Conservation (phyloP, 75 land plant species). For the Pseudotsuga menziesii region DNA sequence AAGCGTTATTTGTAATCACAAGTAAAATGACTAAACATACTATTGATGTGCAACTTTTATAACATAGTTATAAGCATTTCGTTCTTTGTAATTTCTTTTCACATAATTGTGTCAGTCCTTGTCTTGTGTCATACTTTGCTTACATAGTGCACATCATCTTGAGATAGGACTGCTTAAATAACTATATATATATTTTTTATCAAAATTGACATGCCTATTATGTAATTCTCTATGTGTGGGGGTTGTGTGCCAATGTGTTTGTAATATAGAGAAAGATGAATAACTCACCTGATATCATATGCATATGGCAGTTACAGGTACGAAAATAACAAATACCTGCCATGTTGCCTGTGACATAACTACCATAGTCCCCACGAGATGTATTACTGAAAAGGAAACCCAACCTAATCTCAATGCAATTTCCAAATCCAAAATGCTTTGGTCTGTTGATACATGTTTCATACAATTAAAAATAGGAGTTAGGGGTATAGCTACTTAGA, state of each 20-base stretch:
- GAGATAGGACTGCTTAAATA: too few species aligned
- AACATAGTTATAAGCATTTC: too few species aligned
- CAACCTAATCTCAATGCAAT: slow-evolving; percentile 49
- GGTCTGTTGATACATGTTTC: slow-evolving; percentile 82
- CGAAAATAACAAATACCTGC: slow-evolving; percentile 70
- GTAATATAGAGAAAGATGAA: too few species aligned
- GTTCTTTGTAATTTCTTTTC: too few species aligned
- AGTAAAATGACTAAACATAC: background rate
- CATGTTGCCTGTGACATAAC: slow-evolving; percentile 90
- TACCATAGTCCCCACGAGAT: slow-evolving; percentile 62
- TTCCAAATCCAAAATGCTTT: slow-evolving; percentile 72
- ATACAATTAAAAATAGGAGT: background rate
- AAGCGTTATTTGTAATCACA: background rate
- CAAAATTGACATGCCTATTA: too few species aligned
- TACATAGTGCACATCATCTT: too few species aligned
- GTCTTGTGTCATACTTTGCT: too few species aligned
- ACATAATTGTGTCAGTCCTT: too few species aligned
- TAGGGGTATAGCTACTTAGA: background rate
- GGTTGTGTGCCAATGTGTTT: too few species aligned
- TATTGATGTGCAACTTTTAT: background rate
- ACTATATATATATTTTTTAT: too few species aligned
- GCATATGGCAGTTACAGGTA: slow-evolving; percentile 67
- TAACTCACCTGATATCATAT: slow-evolving; percentile 65
- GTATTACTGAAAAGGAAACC: slow-evolving; percentile 64
- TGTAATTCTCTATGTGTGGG: too few species aligned